These are phyloP conservation scores for Hevea brasiliensis DNA, from an alignment of 345 rosid genomes.

Conservation along the genomic window DNA sequence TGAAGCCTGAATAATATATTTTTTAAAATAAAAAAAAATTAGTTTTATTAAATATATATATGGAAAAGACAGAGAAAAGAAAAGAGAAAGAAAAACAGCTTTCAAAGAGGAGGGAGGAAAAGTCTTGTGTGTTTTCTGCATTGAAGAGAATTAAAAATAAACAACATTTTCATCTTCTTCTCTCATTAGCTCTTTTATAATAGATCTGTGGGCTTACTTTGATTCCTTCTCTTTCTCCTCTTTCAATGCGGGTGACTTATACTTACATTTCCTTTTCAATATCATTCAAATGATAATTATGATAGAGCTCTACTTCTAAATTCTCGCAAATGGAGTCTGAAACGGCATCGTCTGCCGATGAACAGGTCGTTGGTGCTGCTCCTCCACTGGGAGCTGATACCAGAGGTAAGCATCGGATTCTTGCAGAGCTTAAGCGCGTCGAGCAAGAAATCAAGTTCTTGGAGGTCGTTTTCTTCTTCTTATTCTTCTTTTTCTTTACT, in stretches of 20 bases:
- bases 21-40: neutral
- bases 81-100: constrained; percentile 28
- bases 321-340: constrained; percentile 36
- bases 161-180: no score
- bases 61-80: no score
- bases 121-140: constrained; percentile 4
- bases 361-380: constrained; percentile 19
- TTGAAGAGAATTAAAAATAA: neutral
- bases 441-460: constrained; percentile 64
- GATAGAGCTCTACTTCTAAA: neutral
- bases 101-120: constrained; percentile 12
- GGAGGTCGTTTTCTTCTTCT: constrained; percentile 41
- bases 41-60: no score
- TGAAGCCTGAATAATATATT: no score
- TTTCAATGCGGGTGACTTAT: neutral
- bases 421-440: constrained; percentile 70
- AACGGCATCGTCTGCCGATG: constrained; percentile 43
- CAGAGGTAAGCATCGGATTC: constrained; percentile 70
- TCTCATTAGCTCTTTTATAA: no score
- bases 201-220: neutral
- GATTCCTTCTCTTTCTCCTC: neutral
- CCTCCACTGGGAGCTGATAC: constrained; percentile 39
- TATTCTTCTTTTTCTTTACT: neutral
- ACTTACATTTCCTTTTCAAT: neutral
- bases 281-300: neutral